Base-by-base conservation (phyloP, 495 filamentous ascomycete genomes). In the Apodospora peruviana region DNA sequence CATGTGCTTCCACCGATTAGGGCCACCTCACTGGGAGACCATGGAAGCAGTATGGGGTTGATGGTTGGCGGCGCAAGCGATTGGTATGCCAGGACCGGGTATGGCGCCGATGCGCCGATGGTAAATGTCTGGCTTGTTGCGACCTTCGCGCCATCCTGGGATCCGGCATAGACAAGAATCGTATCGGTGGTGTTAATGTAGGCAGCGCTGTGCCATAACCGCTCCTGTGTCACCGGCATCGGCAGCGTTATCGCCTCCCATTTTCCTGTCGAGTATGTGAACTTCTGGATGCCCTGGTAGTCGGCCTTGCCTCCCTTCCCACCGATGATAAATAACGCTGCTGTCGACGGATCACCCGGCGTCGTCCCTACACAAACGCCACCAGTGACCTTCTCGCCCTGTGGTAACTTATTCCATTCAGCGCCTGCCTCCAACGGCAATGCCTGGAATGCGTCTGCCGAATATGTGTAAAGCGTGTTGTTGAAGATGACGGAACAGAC, bases 401-500 rank as follows among this genome's bases (percentile, higher is more conserved):
- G 74, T 0, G 79, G 63, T 46, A 95, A 58, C 47, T 71, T 53
- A 43, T 73, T 68, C 93, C 93, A 98, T 62, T 73, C 65, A 20
- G 76, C 85, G 45, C 88, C 87, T 46, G 81, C 56, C 52, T 74
- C 58, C 52, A 98, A 71, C 17, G 72, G 67, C 32, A 97, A 69
- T 4, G 85, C 85, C 59, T 87, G 83, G 48, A 98, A 90, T 19
- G 84, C 87, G 42, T 76, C 67, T 17, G 80, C 61, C 32, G 88
- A 87, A 59, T 88, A 96, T 10, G 83, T 82, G 69, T 95, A 98
- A 14, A 98, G 80, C 16, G 85, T 93, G 65, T 87, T 82, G 62
- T 91, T 75, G 67, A 87, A 73, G 45, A 98, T 77, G 48, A 84
- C 80, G 14, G 90, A 93, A 68, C 93, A 98, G 57, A 85, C 80